Evolutionary conservation across 1,284 basidiomycete genomes (phyloP), one percentile per base, ranked within the genome.

Genomic region (Moniliella sp.): DNA sequence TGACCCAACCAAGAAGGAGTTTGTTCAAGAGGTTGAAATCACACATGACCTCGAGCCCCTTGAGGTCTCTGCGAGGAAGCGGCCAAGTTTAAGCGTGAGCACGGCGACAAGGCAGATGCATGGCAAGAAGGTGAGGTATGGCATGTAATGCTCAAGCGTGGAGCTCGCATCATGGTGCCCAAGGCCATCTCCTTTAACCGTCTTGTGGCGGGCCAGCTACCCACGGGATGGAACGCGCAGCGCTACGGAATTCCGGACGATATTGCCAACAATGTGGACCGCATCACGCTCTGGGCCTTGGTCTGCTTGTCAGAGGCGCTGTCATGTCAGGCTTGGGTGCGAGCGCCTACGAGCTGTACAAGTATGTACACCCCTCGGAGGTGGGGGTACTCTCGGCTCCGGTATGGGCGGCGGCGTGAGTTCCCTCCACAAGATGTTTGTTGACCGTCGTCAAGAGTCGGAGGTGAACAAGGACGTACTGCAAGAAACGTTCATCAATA

Each of bases 131-230:
- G 78, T 12, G 42, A 43, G 57, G 44, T 44, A 31, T 93, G 79
- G 79, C 82, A 80, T 50, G 83, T 86, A 55, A 91, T 93, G 65
- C 77, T 97, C 69, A 94, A 94, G 75, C 91, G 86, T 67, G 88
- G 88, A 35, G 84, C 88, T 8, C 76, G 83, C 34, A 69, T 97
- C 48, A 71, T 78, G 46, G 75, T 94, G 30, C 88, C 88, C 39
- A 97, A 97, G 67, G 78, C 88, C 2, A 76, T 94, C 70, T 73
- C 71, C 51, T 97, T 97, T 69, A 82, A 76, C 61, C 79, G 88
- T 36, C 73, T 79, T 31, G 88, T 94, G 36, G 86, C 79, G 35
- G 88, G 86, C 37, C 88, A 97, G 62, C 71, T 97, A 37, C 88
- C 91, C 5, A 88, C 86, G 21, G 91, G 91, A 12, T 97, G 88